A percentile compares a stretch with the other conserved stretches of the same genome.
phyloP scores from a whole-genome alignment of 495 filamentous ascomycete genomes.

The Penicillium subrubescens region DNA sequence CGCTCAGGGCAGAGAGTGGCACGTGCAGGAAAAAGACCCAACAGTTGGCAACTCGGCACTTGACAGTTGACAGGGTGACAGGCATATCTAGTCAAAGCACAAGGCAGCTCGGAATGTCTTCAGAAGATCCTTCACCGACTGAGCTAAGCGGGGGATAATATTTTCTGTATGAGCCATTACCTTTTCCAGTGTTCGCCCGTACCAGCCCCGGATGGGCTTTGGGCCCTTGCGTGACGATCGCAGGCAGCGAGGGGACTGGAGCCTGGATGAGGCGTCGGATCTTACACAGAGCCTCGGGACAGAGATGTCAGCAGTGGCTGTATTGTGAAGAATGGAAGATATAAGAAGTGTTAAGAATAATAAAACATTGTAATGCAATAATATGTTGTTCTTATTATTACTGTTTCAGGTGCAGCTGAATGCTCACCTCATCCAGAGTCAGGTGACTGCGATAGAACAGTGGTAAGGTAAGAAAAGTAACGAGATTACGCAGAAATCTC shows the following conservation, averaged over 20 bases:
- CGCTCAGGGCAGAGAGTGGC: constrained; percentile 16
- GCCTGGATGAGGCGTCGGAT: background rate
- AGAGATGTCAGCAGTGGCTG: background rate
- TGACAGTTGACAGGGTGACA: background rate
- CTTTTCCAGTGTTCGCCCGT: background rate
- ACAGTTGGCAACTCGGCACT: background rate
- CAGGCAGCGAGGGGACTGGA: background rate
- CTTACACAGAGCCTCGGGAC: constrained; percentile 1
- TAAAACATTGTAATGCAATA: background rate
- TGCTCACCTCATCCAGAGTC: constrained; percentile 10
- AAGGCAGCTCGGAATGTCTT: background rate
- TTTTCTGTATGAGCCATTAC: background rate
- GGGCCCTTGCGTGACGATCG: constrained; percentile 1
- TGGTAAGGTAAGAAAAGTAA: constrained; percentile 16
- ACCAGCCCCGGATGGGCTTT: constrained; percentile 3
- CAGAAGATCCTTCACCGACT: background rate
- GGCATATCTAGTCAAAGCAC: background rate
- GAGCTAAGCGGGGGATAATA: background rate
- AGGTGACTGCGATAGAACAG: constrained; percentile 13
- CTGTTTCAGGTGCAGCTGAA: background rate
- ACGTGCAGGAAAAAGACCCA: constrained; percentile 6
- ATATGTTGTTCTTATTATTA: background rate
- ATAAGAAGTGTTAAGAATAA: background rate
- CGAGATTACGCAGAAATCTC: constrained; percentile 26
- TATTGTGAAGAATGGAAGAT: background rate